Base-by-base conservation (phyloP, 257 asterid genomes). In the Linaria vulgaris region DNA sequence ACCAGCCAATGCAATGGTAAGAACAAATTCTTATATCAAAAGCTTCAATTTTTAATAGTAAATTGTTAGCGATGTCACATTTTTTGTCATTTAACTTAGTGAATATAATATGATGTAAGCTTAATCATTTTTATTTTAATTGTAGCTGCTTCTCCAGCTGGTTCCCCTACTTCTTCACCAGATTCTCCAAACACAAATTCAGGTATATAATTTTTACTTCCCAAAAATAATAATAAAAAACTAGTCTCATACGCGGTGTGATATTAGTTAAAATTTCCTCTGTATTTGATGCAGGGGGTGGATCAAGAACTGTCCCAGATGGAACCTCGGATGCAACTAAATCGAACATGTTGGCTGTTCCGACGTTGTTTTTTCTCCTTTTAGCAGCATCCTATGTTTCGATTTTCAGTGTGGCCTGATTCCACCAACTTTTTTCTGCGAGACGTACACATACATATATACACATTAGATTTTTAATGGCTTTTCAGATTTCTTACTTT, bases 61-160 rank as follows among this genome's bases (percentile, higher is more conserved):
- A 16, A n/a, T n/a, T n/a, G n/a, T n/a, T n/a, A n/a, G n/a, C n/a
- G n/a, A n/a, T n/a, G n/a, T n/a, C n/a, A n/a, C n/a, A n/a, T 27
- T 27, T 27, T 27, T 19, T 1, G 1, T 14, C 52, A 3, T 13
- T 24, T 13, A 25, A 24, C 16, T 59, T 59, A 13, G 30, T 11
- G 19, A 19, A 5, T 51, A 19, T 11, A 4, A 27, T 6, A 11
- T 22, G 14, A 20, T 59, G 4, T 9, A 14, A 7, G 11, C 31
- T 0, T 56, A 7, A 50, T 27, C 34, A 27, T 2, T 27, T 50
- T 58, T 68, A 14, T 45, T 65, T 59, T 24, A 12, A 22, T 59
- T 63, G 69, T 82, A 83, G 94, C 72, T 68, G 84, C 69, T 58
- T 75, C 96, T 66, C 95, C 97, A 31, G 55, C 80, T 34, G 84